phyloP scores from a whole-genome alignment of 2,329 filamentous ascomycete species.

The Didymella pomorum region DNA sequence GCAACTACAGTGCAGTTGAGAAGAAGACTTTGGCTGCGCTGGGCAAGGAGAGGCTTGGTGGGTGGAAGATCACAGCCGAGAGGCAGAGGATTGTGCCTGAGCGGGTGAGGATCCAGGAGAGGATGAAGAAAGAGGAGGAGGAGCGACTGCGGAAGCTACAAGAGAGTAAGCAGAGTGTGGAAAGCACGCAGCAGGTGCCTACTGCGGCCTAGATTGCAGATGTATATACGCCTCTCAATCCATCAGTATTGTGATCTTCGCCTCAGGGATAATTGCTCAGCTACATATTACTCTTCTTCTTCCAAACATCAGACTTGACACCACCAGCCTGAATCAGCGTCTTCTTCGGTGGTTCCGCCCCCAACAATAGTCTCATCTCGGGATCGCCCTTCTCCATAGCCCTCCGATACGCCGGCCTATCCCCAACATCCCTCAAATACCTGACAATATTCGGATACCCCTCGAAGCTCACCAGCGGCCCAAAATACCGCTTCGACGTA shows the following conservation, averaged over 20 bases:
- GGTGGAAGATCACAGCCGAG: slow-evolving; percentile 61
- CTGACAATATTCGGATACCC: slow-evolving; percentile 29
- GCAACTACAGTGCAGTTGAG: slow-evolving; percentile 65
- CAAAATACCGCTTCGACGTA: slow-evolving; percentile 66
- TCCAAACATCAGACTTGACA: slow-evolving; percentile 28
- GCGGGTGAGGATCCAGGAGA: slow-evolving; percentile 57
- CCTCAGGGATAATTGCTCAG: no score
- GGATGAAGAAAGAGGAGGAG: slow-evolving; percentile 60
- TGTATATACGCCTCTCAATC: no score
- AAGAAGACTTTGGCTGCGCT: slow-evolving; percentile 61
- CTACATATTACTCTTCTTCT: slow-evolving; percentile 19
- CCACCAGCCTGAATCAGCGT: slow-evolving; percentile 27
- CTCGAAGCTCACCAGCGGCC: slow-evolving; percentile 31
- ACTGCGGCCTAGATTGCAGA: slow-evolving; percentile 21
- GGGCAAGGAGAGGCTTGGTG: slow-evolving; percentile 57
- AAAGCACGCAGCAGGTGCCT: slow-evolving; percentile 24
- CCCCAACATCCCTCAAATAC: slow-evolving; percentile 27
- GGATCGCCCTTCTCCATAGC: slow-evolving; percentile 65
- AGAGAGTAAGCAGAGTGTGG: slow-evolving; percentile 24
- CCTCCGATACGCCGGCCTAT: slow-evolving; percentile 35
- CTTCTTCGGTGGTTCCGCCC: slow-evolving; percentile 25
- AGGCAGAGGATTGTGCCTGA: slow-evolving; percentile 62
- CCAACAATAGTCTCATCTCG: slow-evolving; percentile 46
- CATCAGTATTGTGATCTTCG: no score
- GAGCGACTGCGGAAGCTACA: slow-evolving; percentile 54